A percentile compares a stretch with the other conserved stretches of the same genome.
phyloP scores from a whole-genome alignment of 2,329 filamentous ascomycete species.

The Bipolaris zeicola region DNA sequence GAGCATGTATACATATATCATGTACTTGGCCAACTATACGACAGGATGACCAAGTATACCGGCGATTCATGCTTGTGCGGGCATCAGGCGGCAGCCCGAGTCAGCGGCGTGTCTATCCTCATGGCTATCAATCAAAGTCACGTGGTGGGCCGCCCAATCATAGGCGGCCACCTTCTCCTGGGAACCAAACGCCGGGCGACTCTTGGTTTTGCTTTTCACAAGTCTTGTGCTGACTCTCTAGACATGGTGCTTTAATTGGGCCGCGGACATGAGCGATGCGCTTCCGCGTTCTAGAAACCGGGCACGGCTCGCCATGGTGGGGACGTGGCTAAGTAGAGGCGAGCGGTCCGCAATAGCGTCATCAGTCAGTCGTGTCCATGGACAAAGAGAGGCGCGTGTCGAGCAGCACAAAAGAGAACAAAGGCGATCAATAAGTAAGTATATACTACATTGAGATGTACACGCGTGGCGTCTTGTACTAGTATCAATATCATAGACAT shows the following conservation, averaged over 20 bases:
- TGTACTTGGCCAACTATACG: no score
- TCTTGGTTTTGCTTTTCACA: background rate
- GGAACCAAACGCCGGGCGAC: background rate
- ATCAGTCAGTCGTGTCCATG: conserved; percentile 6
- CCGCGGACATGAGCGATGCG: conserved; percentile 8
- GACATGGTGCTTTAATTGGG: background rate
- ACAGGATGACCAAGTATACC: no score
- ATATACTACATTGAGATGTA: no score
- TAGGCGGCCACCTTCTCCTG: background rate
- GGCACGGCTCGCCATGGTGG: conserved; percentile 4
- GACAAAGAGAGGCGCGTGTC: no score
- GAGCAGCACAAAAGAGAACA: no score
- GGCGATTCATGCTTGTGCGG: background rate
- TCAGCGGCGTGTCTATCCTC: background rate
- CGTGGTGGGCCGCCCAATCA: background rate
- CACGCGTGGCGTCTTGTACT: no score
- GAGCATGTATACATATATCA: no score
- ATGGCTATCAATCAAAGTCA: background rate
- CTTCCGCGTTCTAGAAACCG: conserved; percentile 23
- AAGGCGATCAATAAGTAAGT: no score
- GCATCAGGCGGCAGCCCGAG: background rate
- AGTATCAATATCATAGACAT: background rate
- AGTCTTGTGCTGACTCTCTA: background rate
- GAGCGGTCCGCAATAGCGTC: conserved; percentile 24
- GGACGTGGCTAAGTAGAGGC: conserved; percentile 6